Base-by-base conservation (phyloP, 306 rosid genomes). In the Trifolium subterraneum region DNA sequence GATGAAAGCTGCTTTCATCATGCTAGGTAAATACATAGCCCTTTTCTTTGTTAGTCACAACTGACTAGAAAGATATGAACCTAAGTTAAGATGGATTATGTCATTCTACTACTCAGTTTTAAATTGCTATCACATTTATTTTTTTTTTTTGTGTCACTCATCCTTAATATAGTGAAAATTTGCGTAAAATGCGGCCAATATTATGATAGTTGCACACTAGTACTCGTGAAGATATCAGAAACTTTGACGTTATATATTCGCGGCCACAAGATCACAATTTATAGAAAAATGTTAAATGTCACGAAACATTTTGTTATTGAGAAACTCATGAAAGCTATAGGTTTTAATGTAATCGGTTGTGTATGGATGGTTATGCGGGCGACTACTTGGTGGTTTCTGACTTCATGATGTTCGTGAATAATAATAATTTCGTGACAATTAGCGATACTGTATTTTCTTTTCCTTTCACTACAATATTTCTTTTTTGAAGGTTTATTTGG, bases 1-100 rank as follows among this genome's bases (percentile, higher is more conserved):
- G 23, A 45, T 70, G 64, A 78, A 14, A 81, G 76, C 85, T 62
- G 59, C 91, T 63, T 15, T 81, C 38, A 83, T 89, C 78, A 77
- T 89, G 75, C 79, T 91, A 68, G 63, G 63, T 56, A 55, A 55
- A 22, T 3, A 55, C 25, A 22, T 5, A 13, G 33, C 22, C 35
- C 1, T 22, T 8, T 55, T 25, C 15, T 5, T 10, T 20, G 12
- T 54, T 16, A 51, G 11, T 51, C 11, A 16, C 23, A 51, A 51
- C 11, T 50, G 9, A 16, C 3, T 50, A 50, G 19, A 50, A 50
- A 2, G 4, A 16, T n/a, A n/a, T 2, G 56, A 50, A n/a, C 56
- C 23, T n/a, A 2, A 39, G 45, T 39, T 39, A 41, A 41, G 47
- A 41, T 11, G 47, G 5, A 41, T 41, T 41, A 41, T 10, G 5